Evolutionary conservation across 1,139 yeast genomes (phyloP).

Genomic region (Diutina mesorugosa): DNA sequence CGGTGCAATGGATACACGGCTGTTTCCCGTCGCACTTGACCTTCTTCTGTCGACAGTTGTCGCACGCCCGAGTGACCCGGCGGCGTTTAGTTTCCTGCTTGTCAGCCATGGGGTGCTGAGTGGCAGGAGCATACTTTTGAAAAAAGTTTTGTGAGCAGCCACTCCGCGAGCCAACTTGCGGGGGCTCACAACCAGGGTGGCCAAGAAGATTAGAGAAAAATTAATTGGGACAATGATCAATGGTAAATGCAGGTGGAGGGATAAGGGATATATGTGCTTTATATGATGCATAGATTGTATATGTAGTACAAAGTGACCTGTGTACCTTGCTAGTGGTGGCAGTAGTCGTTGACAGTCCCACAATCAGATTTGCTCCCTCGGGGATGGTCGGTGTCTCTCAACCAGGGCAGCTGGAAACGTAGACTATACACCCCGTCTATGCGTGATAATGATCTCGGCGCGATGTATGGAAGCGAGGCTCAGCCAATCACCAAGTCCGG

Average conservation of each 20-base stretch:
- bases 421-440: not conserved
- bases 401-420: too few species aligned
- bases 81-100: conserved; percentile 37
- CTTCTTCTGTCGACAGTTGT: conserved; percentile 64
- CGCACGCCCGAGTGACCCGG: conserved; percentile 78
- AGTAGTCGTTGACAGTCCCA: too few species aligned
- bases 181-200: not conserved
- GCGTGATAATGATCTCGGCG: not conserved
- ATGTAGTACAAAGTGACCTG: not conserved
- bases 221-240: too few species aligned
- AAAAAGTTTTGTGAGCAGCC: not conserved
- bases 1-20: conserved; percentile 85
- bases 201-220: not conserved
- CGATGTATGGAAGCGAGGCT: not conserved
- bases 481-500: not conserved
- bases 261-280: not conserved
- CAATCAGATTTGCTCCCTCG: too few species aligned
- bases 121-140: not conserved
- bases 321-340: too few species aligned
- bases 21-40: conserved; percentile 82
- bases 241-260: not conserved
- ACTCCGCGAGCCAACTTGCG: not conserved
- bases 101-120: not conserved
- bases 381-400: too few species aligned
- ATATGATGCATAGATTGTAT: not conserved